These are phyloP conservation scores for Eucalyptus pauciflora DNA, from an alignment of 345 rosid genomes.

Conservation along the genomic window DNA sequence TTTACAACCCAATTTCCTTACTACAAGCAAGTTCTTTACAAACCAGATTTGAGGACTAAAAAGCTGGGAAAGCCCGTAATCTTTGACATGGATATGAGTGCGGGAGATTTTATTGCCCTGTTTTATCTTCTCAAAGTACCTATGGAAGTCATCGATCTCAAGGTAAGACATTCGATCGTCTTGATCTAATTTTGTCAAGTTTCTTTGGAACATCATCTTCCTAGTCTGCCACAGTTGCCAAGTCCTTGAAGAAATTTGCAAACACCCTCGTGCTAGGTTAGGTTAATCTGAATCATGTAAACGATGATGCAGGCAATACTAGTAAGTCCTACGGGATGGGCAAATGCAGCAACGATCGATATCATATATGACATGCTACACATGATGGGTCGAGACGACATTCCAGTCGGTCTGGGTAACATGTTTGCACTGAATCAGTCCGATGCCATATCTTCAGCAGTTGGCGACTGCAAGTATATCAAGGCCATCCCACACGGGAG, in stretches of 20 bases:
- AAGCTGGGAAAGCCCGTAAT: conserved; percentile 64
- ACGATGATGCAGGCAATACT: conserved; percentile 47
- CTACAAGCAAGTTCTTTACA: conserved; percentile 43
- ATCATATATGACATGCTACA: conserved; percentile 76
- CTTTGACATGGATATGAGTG: conserved; percentile 96
- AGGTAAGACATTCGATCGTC: conserved; percentile 16
- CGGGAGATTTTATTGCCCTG: conserved; percentile 80
- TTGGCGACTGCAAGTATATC: conserved; percentile 72
- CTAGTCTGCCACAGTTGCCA: neutral
- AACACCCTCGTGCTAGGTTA: neutral
- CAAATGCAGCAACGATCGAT: conserved; percentile 87
- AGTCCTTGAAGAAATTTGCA: neutral
- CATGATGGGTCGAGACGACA: conserved; percentile 99
- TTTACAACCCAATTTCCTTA: conserved; percentile 64
- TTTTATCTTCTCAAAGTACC: conserved; percentile 83
- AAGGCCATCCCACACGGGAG: conserved; percentile 70
- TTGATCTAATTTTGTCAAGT: neutral
- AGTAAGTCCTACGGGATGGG: conserved; percentile 91
- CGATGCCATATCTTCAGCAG: conserved; percentile 23
- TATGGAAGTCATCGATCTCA: conserved; percentile 53
- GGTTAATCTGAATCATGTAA: neutral
- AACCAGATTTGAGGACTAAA: conserved; percentile 38
- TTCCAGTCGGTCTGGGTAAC: conserved; percentile 78
- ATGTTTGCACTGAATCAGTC: conserved; percentile 61
- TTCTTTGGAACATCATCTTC: neutral